phyloP scores from a whole-genome alignment of 441 rosid genomes.

The Cnidoscolus chayamansa region DNA sequence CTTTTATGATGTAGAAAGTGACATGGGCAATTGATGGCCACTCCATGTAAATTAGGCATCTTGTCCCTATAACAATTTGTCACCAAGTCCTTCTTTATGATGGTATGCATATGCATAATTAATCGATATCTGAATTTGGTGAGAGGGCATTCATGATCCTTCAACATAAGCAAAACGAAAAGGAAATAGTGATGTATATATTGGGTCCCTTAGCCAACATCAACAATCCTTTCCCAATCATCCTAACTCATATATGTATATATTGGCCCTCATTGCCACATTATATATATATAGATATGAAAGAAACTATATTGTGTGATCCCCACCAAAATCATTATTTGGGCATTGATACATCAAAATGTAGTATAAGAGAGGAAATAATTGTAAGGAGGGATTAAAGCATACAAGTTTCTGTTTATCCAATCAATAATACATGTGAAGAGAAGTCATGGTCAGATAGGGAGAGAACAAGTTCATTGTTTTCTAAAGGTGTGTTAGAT shows the following conservation, averaged over 20 bases:
- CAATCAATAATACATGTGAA: background rate
- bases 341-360: conserved; percentile 1
- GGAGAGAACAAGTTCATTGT: conserved; percentile 2
- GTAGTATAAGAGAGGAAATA: background rate
- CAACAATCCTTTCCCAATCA: conserved; percentile 10
- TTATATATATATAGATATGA: background rate
- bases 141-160: too few relatives aligned
- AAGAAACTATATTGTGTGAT: background rate
- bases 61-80: background rate
- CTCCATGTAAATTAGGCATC: background rate
- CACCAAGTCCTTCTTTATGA: too few relatives aligned
- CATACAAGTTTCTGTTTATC: conserved; percentile 1
- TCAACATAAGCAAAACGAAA: background rate
- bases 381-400: conserved; percentile 5
- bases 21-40: background rate
- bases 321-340: conserved; percentile 14
- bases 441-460: background rate
- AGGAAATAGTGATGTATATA: background rate
- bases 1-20: too few relatives aligned
- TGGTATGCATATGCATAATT: too few relatives aligned
- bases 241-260: background rate
- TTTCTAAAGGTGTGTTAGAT: background rate
- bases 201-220: conserved; percentile 6
- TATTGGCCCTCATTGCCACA: conserved; percentile 13
- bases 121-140: too few relatives aligned